phyloP scores from a whole-genome alignment of 192 early-diverging fungal species.

The Linnemannia schmuckeri region DNA sequence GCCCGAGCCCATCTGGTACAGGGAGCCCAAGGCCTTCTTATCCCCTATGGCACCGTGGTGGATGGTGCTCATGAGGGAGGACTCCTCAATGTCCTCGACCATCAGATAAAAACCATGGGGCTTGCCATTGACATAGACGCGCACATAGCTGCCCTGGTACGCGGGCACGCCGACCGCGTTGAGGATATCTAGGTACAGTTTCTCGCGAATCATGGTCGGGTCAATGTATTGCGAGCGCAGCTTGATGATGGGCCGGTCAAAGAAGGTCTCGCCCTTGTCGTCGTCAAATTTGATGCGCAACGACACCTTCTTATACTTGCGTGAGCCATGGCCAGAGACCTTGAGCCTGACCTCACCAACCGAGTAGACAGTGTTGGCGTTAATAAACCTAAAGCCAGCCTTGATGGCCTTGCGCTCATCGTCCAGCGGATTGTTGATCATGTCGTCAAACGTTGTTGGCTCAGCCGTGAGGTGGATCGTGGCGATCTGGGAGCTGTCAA shows the following conservation, averaged over 20 bases:
- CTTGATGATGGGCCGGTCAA: constrained; percentile 31
- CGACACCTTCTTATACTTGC: constrained; percentile 50
- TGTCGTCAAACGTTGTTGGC: constrained; percentile 24
- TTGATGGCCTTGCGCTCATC: background rate
- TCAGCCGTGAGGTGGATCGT: constrained; percentile 46
- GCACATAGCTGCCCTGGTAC: constrained; percentile 32
- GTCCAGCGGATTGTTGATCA: constrained; percentile 25
- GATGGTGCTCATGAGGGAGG: constrained; percentile 30
- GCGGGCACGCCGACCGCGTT: constrained; percentile 33
- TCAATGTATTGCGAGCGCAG: constrained; percentile 44
- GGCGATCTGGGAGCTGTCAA: constrained; percentile 54
- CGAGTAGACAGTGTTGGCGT: constrained; percentile 26
- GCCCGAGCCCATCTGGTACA: constrained; percentile 39
- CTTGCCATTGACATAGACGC: constrained; percentile 41
- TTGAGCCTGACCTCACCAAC: constrained; percentile 38
- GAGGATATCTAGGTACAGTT: constrained; percentile 51
- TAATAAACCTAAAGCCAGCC: constrained; percentile 28
- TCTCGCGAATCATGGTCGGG: constrained; percentile 52
- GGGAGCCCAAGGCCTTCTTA: constrained; percentile 16
- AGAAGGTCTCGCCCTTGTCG: constrained; percentile 24
- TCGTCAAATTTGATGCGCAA: constrained; percentile 38
- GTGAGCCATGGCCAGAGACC: constrained; percentile 41
- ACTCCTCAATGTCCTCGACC: constrained; percentile 38
- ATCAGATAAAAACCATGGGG: constrained; percentile 48
- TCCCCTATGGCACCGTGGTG: constrained; percentile 25